A percentile compares a stretch with the other conserved stretches of the same genome.
phyloP scores from a whole-genome alignment of 2,329 filamentous ascomycete species.

The Alternaria ventricosa region DNA sequence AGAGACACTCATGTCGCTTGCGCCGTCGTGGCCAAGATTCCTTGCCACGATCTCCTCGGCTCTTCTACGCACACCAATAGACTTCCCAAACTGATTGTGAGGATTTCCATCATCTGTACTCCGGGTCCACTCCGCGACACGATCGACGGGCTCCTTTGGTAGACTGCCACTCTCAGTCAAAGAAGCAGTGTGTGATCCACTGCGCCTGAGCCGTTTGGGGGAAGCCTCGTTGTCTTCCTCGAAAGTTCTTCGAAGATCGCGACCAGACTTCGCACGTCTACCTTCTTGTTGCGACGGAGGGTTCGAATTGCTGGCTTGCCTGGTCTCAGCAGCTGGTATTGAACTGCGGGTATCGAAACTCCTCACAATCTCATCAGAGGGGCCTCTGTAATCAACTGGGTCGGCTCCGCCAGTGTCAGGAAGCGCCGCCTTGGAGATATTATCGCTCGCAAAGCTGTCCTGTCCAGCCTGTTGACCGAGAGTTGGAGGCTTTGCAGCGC shows the following conservation, averaged over 20 bases:
- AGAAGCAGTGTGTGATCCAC: constrained; percentile 18
- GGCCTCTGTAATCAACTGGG: background rate
- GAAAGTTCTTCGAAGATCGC: constrained; percentile 30
- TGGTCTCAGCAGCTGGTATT: constrained; percentile 26
- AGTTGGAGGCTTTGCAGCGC: constrained; percentile 8
- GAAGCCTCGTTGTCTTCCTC: constrained; percentile 3
- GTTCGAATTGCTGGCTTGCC: constrained; percentile 13
- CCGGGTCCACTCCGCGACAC: constrained; percentile 5
- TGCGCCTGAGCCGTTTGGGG: constrained; percentile 8
- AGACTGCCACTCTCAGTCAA: constrained; percentile 9
- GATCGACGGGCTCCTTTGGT: constrained; percentile 4
- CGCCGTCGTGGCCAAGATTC: constrained; percentile 33
- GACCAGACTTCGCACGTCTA: constrained; percentile 23
- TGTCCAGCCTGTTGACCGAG: constrained; percentile 1
- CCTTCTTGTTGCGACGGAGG: background rate
- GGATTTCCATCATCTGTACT: constrained; percentile 2
- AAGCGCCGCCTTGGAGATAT: background rate
- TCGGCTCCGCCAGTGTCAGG: constrained; percentile 2
- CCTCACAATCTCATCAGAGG: constrained; percentile 24
- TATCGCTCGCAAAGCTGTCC: background rate
- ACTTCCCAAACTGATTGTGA: constrained; percentile 15
- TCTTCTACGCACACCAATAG: constrained; percentile 4
- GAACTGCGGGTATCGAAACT: constrained; percentile 15
- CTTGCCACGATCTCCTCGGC: constrained; percentile 18
- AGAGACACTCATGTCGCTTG: constrained; percentile 23